Conservation (phyloP, 2,329 filamentous ascomycete species). For the Pseudogymnoascus sp. region DNA sequence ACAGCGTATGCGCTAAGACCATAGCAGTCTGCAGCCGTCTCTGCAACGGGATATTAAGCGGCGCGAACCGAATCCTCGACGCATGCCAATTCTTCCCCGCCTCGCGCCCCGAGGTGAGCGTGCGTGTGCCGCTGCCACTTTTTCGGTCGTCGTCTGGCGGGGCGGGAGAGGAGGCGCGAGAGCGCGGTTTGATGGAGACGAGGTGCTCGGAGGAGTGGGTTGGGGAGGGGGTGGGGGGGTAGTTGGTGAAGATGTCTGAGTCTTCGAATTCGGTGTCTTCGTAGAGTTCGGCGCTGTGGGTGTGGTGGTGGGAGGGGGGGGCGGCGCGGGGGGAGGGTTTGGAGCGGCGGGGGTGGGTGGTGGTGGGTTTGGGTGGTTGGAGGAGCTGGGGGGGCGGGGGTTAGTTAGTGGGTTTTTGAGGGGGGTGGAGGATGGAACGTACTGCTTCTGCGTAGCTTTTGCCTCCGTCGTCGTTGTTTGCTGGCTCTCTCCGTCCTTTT, state of each 20-base stretch:
- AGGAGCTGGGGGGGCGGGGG: background rate
- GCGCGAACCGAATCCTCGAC: slow-evolving; percentile 70
- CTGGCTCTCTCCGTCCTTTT: slow-evolving; percentile 6
- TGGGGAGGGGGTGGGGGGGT: background rate
- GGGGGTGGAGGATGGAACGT: background rate
- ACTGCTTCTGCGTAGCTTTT: background rate
- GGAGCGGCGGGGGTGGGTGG: background rate
- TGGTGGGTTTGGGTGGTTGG: background rate
- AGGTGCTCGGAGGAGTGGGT: background rate
- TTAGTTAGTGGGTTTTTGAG: background rate
- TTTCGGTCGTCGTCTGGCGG: background rate
- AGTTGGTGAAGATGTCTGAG: background rate
- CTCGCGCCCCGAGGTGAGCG: slow-evolving; percentile 23
- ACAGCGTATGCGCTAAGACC: slow-evolving; percentile 64
- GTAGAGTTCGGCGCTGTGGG: background rate
- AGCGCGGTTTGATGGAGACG: background rate
- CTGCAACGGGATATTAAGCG: slow-evolving; percentile 61
- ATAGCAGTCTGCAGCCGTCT: slow-evolving; percentile 70
- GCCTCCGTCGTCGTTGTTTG: background rate
- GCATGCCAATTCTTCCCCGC: slow-evolving; percentile 27
- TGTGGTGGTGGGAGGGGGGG: background rate
- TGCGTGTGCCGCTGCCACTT: background rate
- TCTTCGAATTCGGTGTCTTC: background rate
- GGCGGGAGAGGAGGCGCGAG: background rate
- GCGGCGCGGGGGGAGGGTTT: background rate